A percentile compares a stretch with the other conserved stretches of the same genome.
These are phyloP conservation scores for Lipomyces orientalis DNA, from an alignment of 805 yeast species.

Conservation along the genomic window DNA sequence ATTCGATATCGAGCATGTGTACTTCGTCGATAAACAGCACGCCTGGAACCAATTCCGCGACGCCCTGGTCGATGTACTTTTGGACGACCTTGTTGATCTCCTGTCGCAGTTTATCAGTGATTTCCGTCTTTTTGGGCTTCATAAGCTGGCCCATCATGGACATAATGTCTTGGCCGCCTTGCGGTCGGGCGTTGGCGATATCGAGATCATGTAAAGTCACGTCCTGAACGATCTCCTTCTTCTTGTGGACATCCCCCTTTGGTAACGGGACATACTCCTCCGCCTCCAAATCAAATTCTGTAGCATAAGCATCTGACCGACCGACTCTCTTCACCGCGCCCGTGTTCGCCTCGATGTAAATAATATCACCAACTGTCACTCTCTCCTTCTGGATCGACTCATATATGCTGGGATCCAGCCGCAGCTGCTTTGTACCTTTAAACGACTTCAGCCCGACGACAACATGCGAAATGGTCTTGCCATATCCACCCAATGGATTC, in stretches of 20 bases:
- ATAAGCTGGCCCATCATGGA: constrained; percentile 96
- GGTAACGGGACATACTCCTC: constrained; percentile 99
- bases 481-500: constrained; percentile 93
- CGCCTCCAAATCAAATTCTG: constrained; percentile 97
- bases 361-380: constrained; percentile 94
- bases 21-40: constrained; percentile 98
- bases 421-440: constrained; percentile 92
- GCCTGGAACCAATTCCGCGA: constrained; percentile 97
- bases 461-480: constrained; percentile 93
- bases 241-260: constrained; percentile 97
- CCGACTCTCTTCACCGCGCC: constrained; percentile 98
- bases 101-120: constrained; percentile 89
- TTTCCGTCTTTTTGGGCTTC: constrained; percentile 95
- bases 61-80: constrained; percentile 96
- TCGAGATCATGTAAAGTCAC: constrained; percentile 96
- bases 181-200: constrained; percentile 93
- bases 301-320: constrained; percentile 97
- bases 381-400: constrained; percentile 95
- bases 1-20: constrained; percentile 96
- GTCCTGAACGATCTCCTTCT: constrained; percentile 97
- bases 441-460: constrained; percentile 94
- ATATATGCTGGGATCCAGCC: constrained; percentile 98
- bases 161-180: constrained; percentile 95
- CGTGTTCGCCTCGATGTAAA: constrained; percentile 95
- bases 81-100: constrained; percentile 96